Evolutionary conservation across 2,329 filamentous ascomycete species (phyloP).

Genomic region (Plectosphaerella cucumerina): DNA sequence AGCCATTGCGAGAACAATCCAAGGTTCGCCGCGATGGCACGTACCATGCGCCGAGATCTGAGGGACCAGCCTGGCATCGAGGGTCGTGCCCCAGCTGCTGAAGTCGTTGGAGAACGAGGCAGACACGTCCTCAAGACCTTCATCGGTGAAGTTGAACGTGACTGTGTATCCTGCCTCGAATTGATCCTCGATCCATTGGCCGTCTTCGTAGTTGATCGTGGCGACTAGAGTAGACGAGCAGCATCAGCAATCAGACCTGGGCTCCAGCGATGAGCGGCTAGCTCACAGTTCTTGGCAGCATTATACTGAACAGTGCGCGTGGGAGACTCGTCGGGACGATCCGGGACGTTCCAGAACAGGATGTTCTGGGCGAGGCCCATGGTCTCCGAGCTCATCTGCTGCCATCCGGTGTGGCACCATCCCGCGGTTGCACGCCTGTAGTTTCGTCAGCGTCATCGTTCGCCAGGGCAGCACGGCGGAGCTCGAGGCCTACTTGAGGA

Average conservation of each 20-base stretch:
- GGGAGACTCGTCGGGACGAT: constrained; percentile 3
- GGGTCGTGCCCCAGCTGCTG: constrained; percentile 57
- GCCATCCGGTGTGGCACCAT: not conserved
- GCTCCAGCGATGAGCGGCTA: not conserved
- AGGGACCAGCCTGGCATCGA: constrained; percentile 53
- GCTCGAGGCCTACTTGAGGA: constrained; percentile 1
- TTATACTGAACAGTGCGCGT: constrained; percentile 1
- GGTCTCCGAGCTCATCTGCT: constrained; percentile 2
- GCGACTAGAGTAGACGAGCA: not conserved
- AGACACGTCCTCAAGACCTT: not conserved
- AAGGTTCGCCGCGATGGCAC: not conserved
- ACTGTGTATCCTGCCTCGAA: not conserved
- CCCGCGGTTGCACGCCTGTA: too few relatives aligned
- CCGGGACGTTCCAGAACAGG: constrained; percentile 5
- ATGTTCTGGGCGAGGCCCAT: constrained; percentile 6
- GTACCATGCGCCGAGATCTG: constrained; percentile 47
- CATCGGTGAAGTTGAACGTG: not conserved
- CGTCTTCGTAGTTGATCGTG: constrained; percentile 5
- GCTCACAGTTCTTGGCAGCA: constrained; percentile 5
- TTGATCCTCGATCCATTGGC: not conserved
- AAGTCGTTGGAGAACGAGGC: constrained; percentile 22
- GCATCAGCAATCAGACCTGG: not conserved
- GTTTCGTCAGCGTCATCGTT: too few relatives aligned
- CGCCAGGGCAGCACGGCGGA: not conserved
- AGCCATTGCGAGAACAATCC: not conserved